phyloP scores from a whole-genome alignment of 169 alveolate genomes.

The Plasmodium vinckei region DNA sequence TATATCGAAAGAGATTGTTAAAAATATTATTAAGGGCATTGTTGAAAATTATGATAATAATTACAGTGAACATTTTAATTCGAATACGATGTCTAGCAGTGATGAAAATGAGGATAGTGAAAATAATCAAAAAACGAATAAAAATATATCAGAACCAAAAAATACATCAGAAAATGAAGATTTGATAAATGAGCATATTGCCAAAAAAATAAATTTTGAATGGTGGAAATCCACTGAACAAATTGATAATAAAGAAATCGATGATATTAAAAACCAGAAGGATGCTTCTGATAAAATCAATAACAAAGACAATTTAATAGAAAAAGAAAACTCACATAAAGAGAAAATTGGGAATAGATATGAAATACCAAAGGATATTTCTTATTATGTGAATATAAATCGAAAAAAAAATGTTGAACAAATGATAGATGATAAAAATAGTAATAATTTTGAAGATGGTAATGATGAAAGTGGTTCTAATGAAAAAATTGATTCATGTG shows the following conservation, averaged over 20 bases:
- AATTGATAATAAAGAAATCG: background rate
- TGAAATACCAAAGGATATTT: slow-evolving; percentile 75
- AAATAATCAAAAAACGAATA: background rate
- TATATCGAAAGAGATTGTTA: background rate
- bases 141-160: background rate
- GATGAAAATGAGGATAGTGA: background rate
- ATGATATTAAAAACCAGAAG: background rate
- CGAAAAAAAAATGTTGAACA: slow-evolving; percentile 30
- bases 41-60: too few species aligned
- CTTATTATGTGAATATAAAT: slow-evolving; percentile 56
- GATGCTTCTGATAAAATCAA: background rate
- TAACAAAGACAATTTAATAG: background rate
- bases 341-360: slow-evolving; percentile 42
- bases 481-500: background rate
- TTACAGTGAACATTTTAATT: background rate
- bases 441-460: background rate
- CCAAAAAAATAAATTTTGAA: slow-evolving; percentile 61
- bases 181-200: slow-evolving; percentile 27
- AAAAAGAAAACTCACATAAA: slow-evolving; percentile 13
- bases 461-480: background rate
- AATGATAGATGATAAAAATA: background rate
- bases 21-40: background rate
- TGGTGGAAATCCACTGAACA: slow-evolving; percentile 53
- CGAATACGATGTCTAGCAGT: background rate
- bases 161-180: slow-evolving; percentile 5